A percentile compares a stretch with the other conserved stretches of the same genome.
These are phyloP conservation scores for Pistacia integerrima DNA, from an alignment of 345 rosid species.

Conservation along the genomic window DNA sequence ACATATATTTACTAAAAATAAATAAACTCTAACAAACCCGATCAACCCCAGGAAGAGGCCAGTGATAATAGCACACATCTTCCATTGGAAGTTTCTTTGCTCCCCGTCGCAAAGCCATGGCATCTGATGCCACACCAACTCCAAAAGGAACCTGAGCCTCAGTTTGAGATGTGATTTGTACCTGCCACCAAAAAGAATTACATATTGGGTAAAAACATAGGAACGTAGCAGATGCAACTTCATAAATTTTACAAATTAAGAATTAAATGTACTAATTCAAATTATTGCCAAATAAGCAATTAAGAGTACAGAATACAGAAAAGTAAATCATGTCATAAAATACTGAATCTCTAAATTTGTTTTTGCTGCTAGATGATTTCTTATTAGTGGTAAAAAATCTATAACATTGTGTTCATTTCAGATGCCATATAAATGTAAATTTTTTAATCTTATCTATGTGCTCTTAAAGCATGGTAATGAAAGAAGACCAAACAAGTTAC, in stretches of 20 bases:
- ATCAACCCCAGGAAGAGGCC: constrained; percentile 87
- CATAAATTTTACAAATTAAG: not conserved
- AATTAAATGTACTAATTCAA: not conserved
- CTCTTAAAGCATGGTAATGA: constrained; percentile 4
- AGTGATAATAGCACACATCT: constrained; percentile 85
- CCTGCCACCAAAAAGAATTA: constrained; percentile 45
- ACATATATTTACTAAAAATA: constrained; percentile 17
- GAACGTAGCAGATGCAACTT: not conserved
- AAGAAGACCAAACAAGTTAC: not conserved
- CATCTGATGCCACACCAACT: constrained; percentile 90
- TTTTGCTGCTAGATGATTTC: not conserved
- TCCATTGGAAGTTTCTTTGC: constrained; percentile 95
- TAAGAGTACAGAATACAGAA: not conserved
- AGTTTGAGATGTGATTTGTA: constrained; percentile 58
- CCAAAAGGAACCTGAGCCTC: constrained; percentile 63
- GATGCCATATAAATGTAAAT: not conserved
- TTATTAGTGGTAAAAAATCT: not conserved
- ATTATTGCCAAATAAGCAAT: not conserved
- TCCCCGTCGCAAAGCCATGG: constrained; percentile 95
- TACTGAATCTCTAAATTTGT: not conserved
- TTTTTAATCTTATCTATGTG: not conserved
- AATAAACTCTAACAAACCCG: constrained; percentile 52
- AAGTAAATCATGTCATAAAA: not conserved
- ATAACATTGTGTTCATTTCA: not conserved
- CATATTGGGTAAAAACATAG: not conserved